phyloP scores from a whole-genome alignment of 2,329 filamentous ascomycete genomes.

The Hymenoscyphus albidus region DNA sequence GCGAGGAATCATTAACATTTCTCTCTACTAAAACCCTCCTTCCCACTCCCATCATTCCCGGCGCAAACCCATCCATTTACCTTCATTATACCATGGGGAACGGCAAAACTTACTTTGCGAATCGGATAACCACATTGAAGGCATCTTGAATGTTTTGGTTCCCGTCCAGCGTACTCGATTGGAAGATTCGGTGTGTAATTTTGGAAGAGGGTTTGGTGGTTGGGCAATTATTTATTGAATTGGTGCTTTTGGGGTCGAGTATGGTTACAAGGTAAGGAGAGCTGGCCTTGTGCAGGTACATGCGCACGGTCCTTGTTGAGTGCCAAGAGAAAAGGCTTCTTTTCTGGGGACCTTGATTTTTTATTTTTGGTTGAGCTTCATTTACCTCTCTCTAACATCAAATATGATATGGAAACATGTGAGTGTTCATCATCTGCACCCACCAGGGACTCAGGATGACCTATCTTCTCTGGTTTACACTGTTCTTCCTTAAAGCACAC shows the following conservation, averaged over 20 bases:
- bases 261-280: constrained; percentile 13
- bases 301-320: constrained; percentile 5
- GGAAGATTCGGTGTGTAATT: background rate
- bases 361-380: background rate
- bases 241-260: background rate
- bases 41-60: constrained; percentile 8
- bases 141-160: constrained; percentile 30
- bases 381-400: background rate
- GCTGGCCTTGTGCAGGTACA: constrained; percentile 8
- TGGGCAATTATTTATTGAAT: background rate
- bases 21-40: background rate
- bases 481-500: background rate
- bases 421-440: background rate
- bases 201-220: background rate
- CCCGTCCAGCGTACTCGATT: background rate
- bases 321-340: constrained; percentile 5
- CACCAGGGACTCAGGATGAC: background rate
- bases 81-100: background rate
- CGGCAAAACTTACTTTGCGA: constrained; percentile 68
- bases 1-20: constrained; percentile 28
- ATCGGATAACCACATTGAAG: constrained; percentile 89
- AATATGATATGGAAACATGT: background rate
- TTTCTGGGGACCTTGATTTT: background rate
- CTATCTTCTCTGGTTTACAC: background rate
- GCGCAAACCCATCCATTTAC: constrained; percentile 19